Evolutionary conservation across 2,329 filamentous ascomycete species (phyloP).

Genomic region (Penicillium verrucosum): DNA sequence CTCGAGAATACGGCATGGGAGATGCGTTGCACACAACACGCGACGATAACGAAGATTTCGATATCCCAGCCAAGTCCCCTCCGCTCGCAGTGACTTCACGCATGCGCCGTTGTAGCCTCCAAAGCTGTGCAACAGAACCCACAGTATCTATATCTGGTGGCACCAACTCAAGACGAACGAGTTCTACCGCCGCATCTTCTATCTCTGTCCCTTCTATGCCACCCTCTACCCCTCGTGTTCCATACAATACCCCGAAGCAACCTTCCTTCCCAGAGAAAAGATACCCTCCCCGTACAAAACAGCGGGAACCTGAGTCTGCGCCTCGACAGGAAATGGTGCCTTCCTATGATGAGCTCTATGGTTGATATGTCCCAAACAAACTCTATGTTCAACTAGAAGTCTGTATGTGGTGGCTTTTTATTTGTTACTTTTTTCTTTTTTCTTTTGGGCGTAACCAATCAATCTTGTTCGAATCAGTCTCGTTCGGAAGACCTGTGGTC

Average conservation of each 20-base stretch:
- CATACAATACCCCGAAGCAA: conserved; percentile 8
- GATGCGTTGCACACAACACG: conserved; percentile 2
- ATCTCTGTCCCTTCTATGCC: conserved; percentile 27
- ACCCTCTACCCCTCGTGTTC: conserved; percentile 26
- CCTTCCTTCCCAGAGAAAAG: conserved; percentile 20
- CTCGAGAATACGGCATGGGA: conserved; percentile 7
- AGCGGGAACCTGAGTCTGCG: conserved; percentile 20
- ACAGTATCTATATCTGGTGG: conserved; percentile 27
- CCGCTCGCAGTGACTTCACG: conserved; percentile 38
- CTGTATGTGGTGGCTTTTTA: neutral
- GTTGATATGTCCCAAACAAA: conserved; percentile 19
- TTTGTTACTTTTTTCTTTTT: neutral
- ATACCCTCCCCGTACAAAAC: conserved; percentile 15
- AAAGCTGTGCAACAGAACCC: conserved; percentile 30
- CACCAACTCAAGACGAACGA: conserved; percentile 33
- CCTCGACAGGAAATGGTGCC: conserved; percentile 34
- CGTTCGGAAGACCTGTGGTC: neutral
- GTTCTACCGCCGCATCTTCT: conserved; percentile 29
- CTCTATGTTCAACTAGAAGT: conserved; percentile 1
- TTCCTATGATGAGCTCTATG: conserved; percentile 41
- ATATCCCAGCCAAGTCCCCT: conserved; percentile 32
- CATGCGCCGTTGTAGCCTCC: conserved; percentile 36
- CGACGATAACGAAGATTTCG: conserved; percentile 21
- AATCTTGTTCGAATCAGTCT: neutral
- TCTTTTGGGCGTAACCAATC: neutral